These are phyloP conservation scores for Geotrichum candidum DNA, from an alignment of 1,139 yeast species.

Conservation along the genomic window DNA sequence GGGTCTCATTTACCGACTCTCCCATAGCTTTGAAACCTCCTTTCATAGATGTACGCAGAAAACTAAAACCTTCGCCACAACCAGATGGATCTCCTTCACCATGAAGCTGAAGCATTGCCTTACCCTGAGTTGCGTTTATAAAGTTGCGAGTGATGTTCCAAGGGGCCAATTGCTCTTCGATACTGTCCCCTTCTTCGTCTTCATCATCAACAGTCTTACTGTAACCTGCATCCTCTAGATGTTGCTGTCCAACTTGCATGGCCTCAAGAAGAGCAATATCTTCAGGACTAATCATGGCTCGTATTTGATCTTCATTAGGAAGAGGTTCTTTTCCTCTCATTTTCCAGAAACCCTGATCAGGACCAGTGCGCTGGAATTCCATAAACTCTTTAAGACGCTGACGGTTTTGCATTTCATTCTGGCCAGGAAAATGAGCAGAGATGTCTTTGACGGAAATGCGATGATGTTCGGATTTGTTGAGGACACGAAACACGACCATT, in stretches of 20 bases:
- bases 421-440: constrained; percentile 91
- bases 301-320: constrained; percentile 71
- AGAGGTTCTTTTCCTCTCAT: constrained; percentile 66
- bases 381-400: constrained; percentile 94
- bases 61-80: constrained; percentile 84
- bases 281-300: constrained; percentile 89
- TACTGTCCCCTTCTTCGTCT: constrained; percentile 44
- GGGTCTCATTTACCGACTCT: constrained; percentile 40
- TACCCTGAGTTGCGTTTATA: constrained; percentile 89
- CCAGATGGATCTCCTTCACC: constrained; percentile 98
- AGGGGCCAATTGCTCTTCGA: constrained; percentile 85
- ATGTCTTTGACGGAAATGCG: constrained; percentile 83
- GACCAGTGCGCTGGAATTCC: constrained; percentile 95
- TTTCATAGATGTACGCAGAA: constrained; percentile 86
- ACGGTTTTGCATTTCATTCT: constrained; percentile 94
- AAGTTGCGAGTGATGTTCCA: constrained; percentile 93
- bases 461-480: constrained; percentile 69
- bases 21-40: constrained; percentile 78
- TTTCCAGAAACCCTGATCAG: constrained; percentile 95
- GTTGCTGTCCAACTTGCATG: constrained; percentile 90
- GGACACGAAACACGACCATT: constrained; percentile 87
- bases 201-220: constrained; percentile 46
- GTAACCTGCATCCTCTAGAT: constrained; percentile 64
- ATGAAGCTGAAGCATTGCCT: constrained; percentile 91
- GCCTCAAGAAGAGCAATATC: constrained; percentile 82